Evolutionary conservation across 192 early-diverging fungal species (phyloP), one percentile per base, ranked within the genome.

Genomic region (Backusella circina): DNA sequence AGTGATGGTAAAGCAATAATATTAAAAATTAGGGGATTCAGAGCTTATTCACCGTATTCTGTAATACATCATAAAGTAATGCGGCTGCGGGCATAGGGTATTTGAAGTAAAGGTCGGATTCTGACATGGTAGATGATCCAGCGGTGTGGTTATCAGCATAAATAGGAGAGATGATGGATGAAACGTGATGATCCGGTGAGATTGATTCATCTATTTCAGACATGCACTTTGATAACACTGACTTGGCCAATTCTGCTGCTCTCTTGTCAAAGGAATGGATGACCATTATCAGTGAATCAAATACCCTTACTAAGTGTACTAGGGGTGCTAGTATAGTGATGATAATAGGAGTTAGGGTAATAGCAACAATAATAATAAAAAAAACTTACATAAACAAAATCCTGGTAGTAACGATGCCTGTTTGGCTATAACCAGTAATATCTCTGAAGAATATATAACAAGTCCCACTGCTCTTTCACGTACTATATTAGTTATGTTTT

Each of bases 41-140:
- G 23, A 61, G 23, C 26, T 10, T 7, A 28, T 61, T 4, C 2
- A 28, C 23, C 13, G 54, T 10, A 4, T 61, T 28, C 1, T 61
- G 8, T 12, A 61, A 30, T 30, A 70, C 39, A 70, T 70, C 69
- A 70, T 70, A 70, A 21, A 70, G 15, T 6, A 70, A 23, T 44
- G 69, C 69, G 23, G 38, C 69, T 26, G 35, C 41, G 1, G 69
- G 69, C 23, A 70, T 44, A 18, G 69, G 69, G 26, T 47, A 70
- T 13, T 47, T 70, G 38, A 39, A 16, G 39, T 70, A 70, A 16
- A 47, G 37, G 9, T 70, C 39, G 23, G 28, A 4, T 23, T 38
- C 37, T 13, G 67, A 69, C 2, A 18, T 33, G 5, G 16, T 28
- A 15, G 38, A 5, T 1, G n/a, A 51, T 6, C 15, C n/a, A 13